A percentile compares a stretch with the other conserved stretches of the same genome.
phyloP scores from a whole-genome alignment of 2,329 filamentous ascomycete genomes.

The Colletotrichum karsti region DNA sequence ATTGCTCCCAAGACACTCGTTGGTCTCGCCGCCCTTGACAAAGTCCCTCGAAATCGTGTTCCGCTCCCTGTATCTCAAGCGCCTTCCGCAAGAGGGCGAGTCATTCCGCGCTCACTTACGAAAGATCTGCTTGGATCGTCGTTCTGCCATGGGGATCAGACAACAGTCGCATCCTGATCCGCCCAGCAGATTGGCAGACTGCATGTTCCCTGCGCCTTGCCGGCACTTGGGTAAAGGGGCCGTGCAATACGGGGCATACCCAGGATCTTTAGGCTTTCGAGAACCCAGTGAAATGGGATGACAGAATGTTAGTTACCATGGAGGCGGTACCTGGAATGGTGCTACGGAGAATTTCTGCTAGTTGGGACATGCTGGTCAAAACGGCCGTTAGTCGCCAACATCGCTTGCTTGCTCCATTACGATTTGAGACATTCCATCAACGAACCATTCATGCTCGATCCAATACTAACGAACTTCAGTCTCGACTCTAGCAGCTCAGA shows the following conservation, averaged over 20 bases:
- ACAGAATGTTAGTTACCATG: neutral
- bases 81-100: neutral
- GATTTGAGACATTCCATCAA: no score
- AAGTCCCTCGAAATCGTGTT: neutral
- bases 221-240: neutral
- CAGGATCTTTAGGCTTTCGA: neutral
- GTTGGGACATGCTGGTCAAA: neutral
- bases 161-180: neutral
- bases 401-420: neutral
- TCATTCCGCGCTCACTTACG: neutral
- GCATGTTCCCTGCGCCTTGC: neutral
- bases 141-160: neutral
- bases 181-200: neutral
- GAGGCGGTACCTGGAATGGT: neutral
- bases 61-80: neutral
- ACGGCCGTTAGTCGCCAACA: neutral
- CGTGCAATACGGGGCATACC: neutral
- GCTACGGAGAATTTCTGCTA: neutral
- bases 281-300: neutral
- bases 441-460: no score
- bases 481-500: no score
- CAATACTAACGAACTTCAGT: no score
- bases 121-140: slow-evolving; percentile 4
- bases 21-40: neutral
- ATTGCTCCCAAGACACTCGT: neutral